phyloP scores from a whole-genome alignment of 257 asterid species.

The Jasminum sambac region DNA sequence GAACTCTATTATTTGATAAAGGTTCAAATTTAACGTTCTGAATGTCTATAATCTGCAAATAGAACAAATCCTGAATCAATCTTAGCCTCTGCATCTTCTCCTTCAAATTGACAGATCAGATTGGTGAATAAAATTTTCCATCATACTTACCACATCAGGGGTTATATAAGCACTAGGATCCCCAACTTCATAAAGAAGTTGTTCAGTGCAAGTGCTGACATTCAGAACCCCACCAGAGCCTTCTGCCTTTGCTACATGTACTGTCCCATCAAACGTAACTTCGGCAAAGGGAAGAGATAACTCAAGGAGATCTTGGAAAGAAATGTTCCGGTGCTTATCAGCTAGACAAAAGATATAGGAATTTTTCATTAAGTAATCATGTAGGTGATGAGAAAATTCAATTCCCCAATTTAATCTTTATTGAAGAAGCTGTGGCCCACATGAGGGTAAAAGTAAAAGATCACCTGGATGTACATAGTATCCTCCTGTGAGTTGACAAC shows the following conservation, averaged over 20 bases:
- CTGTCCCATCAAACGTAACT: slow-evolving; percentile 69
- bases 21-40: slow-evolving; percentile 72
- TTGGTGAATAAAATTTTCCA: slow-evolving; percentile 12
- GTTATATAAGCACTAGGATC: slow-evolving; percentile 90
- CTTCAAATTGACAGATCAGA: slow-evolving; percentile 1
- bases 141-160: slow-evolving; percentile 80
- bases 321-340: slow-evolving; percentile 74
- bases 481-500: slow-evolving; percentile 99
- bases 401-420: slow-evolving; percentile 13
- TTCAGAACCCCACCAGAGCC: slow-evolving; percentile 73
- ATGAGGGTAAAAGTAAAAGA: slow-evolving; percentile 8
- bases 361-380: slow-evolving; percentile 16
- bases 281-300: slow-evolving; percentile 91
- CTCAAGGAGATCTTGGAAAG: slow-evolving; percentile 69
- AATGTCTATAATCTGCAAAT: slow-evolving; percentile 66
- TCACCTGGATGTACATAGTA: slow-evolving; percentile 97
- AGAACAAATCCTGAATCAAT: slow-evolving; percentile 21
- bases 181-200: slow-evolving; percentile 97
- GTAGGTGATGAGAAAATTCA: slow-evolving; percentile 14
- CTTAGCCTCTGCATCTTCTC: slow-evolving; percentile 13
- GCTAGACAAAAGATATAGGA: slow-evolving; percentile 40
- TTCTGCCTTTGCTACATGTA: slow-evolving; percentile 80
- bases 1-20: slow-evolving; percentile 66
- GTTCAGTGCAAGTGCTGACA: slow-evolving; percentile 80
- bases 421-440: slow-evolving; percentile 1